Base-by-base conservation (phyloP, 495 filamentous ascomycete genomes). In the Friedmanniomyces endolithicus region DNA sequence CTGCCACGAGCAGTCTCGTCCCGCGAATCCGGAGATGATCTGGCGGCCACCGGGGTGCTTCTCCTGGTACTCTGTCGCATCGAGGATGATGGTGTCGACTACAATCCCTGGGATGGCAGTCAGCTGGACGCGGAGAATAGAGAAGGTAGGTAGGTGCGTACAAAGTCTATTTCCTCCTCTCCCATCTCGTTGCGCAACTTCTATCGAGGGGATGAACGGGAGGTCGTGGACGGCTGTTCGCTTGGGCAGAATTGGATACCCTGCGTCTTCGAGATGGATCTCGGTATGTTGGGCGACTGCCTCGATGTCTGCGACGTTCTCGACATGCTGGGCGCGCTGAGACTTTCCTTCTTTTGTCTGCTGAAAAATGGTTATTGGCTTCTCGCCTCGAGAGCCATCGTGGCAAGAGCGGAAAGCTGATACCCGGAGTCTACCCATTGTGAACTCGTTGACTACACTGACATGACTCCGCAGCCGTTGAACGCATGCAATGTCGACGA, bases 1-100 rank as follows among this genome's bases (percentile, higher is more conserved):
- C 44, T 59, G 56, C 56, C 56, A 59, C 11, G 43, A 31, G 51
- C 56, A 59, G 25, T 59, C 44, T 11, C 48, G 44, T 4, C 56
- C 56, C 4, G 31, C 50, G 27, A 59, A 59, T 29, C 50, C 46
- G 2, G 22, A 7, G 34, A 59, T 59, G n/a, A 59, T 59, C n/a
- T 35, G 29, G 20, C 51, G 43, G 11, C 56, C 50, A n/a, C 56
- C 56, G 11, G 56, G 56, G 31, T 59, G 56, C 31, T 45, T 31
- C 23, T 43, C 2, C 29, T 48, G 20, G 39, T 54, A 59, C 12
- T 48, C 44, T 3, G 56, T 55, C 27, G 31, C 52, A 35, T 59
- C 56, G 1, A 59, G 51, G 46, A 59, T 50, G 34, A 50, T 29
- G 43, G 17, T 23, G 45, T 53, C 44, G 1, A 59, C 50, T 11